These are phyloP conservation scores for Xerocomellus intermedius DNA, from an alignment of 768 basidiomycete species.

Conservation along the genomic window DNA sequence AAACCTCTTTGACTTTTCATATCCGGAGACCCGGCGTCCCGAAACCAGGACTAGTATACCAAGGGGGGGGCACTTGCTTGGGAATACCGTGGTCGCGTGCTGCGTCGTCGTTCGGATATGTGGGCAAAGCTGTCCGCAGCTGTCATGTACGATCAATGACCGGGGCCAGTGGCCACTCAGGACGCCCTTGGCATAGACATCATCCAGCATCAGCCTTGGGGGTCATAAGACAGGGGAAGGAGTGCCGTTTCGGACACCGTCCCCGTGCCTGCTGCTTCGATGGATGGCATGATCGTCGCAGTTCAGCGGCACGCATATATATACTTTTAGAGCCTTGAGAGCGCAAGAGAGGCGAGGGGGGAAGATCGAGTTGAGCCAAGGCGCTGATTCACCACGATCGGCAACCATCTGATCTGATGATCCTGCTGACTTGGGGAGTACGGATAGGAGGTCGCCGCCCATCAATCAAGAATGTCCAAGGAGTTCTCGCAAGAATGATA, in stretches of 20 bases:
- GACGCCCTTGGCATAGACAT: no score
- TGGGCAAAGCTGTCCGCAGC: no score
- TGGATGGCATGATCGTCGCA: not conserved
- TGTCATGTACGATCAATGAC: no score
- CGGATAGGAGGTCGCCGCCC: conserved; percentile 10
- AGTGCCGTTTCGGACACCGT: not conserved
- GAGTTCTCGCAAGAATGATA: not conserved
- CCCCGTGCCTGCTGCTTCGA: not conserved
- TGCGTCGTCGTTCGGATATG: no score
- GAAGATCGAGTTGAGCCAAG: not conserved
- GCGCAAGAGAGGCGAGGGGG: not conserved
- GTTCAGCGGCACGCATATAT: not conserved
- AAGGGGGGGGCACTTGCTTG: not conserved
- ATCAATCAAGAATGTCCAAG: not conserved
- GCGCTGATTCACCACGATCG: not conserved
- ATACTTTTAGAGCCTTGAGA: not conserved
- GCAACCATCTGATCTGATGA: not conserved
- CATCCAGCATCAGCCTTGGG: no score
- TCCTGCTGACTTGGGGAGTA: not conserved
- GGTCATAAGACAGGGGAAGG: not conserved
- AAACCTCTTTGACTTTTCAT: not conserved
- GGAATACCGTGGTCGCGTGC: no score
- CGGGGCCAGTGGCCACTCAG: no score
- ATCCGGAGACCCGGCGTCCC: not conserved
- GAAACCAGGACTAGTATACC: not conserved